Evolutionary conservation across 2,329 filamentous ascomycete genomes (phyloP).

Genomic region (Botrytis byssoidea): DNA sequence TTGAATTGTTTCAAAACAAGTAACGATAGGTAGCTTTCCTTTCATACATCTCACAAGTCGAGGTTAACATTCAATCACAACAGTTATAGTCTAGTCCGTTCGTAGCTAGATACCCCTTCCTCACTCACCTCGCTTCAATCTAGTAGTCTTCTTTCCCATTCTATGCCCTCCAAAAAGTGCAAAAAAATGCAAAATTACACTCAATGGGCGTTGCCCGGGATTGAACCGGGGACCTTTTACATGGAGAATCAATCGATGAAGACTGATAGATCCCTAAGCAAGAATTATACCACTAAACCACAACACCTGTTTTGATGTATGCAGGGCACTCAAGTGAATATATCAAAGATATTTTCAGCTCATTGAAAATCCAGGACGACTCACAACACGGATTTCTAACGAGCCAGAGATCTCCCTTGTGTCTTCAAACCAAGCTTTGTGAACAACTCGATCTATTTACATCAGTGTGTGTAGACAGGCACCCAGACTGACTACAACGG

Average conservation of each 20-base stretch:
- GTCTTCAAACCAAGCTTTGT: neutral
- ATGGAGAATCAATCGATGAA: neutral
- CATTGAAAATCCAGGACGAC: no score
- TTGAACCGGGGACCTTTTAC: conserved; percentile 21
- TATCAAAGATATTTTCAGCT: accelerated
- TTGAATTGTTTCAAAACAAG: neutral
- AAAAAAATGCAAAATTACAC: neutral
- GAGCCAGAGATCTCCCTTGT: neutral
- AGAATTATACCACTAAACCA: conserved; percentile 23
- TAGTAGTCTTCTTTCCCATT: neutral
- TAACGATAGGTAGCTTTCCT: neutral
- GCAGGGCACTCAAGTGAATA: accelerated
- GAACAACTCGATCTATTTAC: neutral
- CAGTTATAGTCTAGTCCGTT: neutral
- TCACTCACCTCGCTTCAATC: neutral
- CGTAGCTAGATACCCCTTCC: neutral
- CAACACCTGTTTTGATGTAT: neutral
- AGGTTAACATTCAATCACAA: neutral
- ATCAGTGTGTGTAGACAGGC: no score
- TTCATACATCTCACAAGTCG: neutral
- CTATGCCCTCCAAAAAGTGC: neutral
- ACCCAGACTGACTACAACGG: no score
- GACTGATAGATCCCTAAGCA: conserved; percentile 12
- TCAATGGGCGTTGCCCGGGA: conserved; percentile 8
- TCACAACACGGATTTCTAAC: no score